Conservation (phyloP, 805 yeast genomes). For the Cephaloascus albidus region DNA sequence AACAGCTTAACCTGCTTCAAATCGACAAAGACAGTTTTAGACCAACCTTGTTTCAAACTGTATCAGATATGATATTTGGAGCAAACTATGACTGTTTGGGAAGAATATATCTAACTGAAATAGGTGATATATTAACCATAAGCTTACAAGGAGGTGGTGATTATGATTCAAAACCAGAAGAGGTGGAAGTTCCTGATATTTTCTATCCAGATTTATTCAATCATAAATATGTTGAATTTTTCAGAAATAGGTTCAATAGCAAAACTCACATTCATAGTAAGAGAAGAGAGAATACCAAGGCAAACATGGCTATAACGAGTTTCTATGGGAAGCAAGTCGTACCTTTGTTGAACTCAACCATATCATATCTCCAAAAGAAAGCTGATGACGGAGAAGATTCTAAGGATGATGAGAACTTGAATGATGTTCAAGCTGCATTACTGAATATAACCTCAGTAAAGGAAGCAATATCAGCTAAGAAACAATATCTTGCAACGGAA, state of each 20-base stretch:
- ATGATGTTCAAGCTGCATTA: constrained; percentile 6
- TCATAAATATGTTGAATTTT: not conserved
- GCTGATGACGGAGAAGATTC: not conserved
- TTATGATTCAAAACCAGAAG: constrained; percentile 12
- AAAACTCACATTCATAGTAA: constrained; percentile 9
- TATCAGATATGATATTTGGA: constrained; percentile 21
- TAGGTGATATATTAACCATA: constrained; percentile 25
- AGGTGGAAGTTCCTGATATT: constrained; percentile 15
- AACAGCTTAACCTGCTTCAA: not conserved
- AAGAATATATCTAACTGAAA: constrained; percentile 8
- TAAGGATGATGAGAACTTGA: not conserved
- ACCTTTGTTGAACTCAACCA: constrained; percentile 11
- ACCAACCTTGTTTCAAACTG: constrained; percentile 17
- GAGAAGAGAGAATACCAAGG: constrained; percentile 4
- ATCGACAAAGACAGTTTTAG: not conserved
- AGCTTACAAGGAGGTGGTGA: constrained; percentile 18
- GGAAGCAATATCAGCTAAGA: constrained; percentile 4
- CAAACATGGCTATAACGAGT: constrained; percentile 12
- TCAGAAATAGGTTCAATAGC: constrained; percentile 1
- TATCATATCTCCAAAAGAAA: constrained; percentile 10
- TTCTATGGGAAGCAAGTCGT: constrained; percentile 21
- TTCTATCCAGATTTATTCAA: constrained; percentile 31
- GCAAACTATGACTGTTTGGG: constrained; percentile 12
- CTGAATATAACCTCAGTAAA: constrained; percentile 10
- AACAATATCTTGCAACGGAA: constrained; percentile 6